Evolutionary conservation across 352 stramenopile species (phyloP), one percentile per base, ranked within the genome.

Genomic region (Phytophthora pini): DNA sequence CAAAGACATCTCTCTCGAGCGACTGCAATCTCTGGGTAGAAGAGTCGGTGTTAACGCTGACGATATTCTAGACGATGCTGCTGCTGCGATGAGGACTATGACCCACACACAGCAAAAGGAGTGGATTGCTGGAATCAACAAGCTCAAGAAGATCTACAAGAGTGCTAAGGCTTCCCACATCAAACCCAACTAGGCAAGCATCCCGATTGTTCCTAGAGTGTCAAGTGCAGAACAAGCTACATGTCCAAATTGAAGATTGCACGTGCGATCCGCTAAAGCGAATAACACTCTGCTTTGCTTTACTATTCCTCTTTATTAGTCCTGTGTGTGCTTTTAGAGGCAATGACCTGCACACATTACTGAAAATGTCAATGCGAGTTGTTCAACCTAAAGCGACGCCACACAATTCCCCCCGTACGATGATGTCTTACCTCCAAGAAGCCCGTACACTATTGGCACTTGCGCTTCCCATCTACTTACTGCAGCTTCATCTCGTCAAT

Each of bases 401-500:
- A 38, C 45, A 13, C 24, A 26, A 26, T 3, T 5, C 2, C 5
- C 24, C 2, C 24, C 9, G 17, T 17, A 56, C 26, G 17, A 74
- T 70, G 65, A 26, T 22, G 51, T 11, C 22, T 49, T 54, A 20
- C 7, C 29, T n/a, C 10, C 29, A 43, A 34, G 63, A 76, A 62
- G 62, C 51, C 20, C 57, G 62, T 41, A 71, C 70, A 56, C 68
- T 92, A 46, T 38, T 87, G 64, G 77, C 69, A 58, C 70, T 92
- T 22, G 79, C 80, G 53, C 50, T 89, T 43, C 80, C 83, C 17
- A 72, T 89, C 79, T 20, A 87, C 76, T 15, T 89, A 89, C 68
- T 87, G 76, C 74, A 89, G 89, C 72, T 92, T 92, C 61, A 78
- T 79, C 20, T 83, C 91, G 38, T 90, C 77, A 13, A 73, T 95